Evolutionary conservation across 1,284 basidiomycete species (phyloP), one percentile per base, ranked within the genome.

Genomic region (Trichosporon inkin): DNA sequence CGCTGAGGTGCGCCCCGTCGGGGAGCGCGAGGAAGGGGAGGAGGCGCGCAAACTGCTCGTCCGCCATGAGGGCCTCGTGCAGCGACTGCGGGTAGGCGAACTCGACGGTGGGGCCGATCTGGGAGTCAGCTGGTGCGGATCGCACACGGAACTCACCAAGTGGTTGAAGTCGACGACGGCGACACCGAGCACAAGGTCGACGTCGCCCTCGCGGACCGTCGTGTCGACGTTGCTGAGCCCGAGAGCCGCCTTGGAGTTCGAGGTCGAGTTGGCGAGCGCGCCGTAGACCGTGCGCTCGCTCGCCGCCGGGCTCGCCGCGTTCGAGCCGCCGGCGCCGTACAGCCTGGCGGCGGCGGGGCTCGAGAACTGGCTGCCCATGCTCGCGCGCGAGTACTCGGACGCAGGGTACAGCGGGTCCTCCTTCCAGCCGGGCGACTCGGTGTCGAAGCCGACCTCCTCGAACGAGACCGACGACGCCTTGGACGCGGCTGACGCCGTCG

Each of bases 21-120:
- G 95, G 95, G 19, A 99, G 83, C 0, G 95, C 96, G n/a, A 99
- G 83, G 79, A 99, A 99, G 0, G 95, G 95, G 17, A 99, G 81
- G 41, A 92, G 86, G 71, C 88, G 87, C 38, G 82, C 80, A 51
- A 95, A 82, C 69, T 90, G 89, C 63, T 90, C 88, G 70, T 95
- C 87, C 35, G 89, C 84, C 62, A 88, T 85, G 41, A 94, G 82
- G 1, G 83, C 82, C 3, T 86, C 86, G 66, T 72, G 69, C 3
- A 80, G 82, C 79, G 57, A 82, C 80, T 74, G 65, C 6, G 82
- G 82, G 66, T 80, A 79, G 6, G 78, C 73, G 59, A 88, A 96
- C 75, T 97, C 92, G 63, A 96, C 89, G 55, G 85, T 87, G 10
- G 93, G 93, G 0, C 93, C 93, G 57, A 95, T 87, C 90, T 92